phyloP scores from a whole-genome alignment of 345 rosid species.

The Camelina sativa region DNA sequence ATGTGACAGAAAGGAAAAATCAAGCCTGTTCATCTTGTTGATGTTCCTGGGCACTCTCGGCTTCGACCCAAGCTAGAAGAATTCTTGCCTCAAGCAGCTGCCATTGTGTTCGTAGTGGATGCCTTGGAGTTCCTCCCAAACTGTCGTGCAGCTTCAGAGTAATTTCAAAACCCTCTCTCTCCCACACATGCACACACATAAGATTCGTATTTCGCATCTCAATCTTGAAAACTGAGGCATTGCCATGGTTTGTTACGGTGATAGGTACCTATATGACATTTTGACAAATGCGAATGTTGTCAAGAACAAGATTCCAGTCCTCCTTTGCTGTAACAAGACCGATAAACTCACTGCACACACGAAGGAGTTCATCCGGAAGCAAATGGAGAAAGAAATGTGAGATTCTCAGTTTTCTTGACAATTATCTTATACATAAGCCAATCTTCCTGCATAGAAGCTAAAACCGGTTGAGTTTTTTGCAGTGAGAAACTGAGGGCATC shows the following conservation, averaged over 20 bases:
- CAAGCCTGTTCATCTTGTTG: constrained; percentile 84
- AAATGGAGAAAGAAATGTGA: constrained; percentile 97
- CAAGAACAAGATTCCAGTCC: constrained; percentile 77
- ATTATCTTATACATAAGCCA: neutral
- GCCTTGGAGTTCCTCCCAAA: constrained; percentile 89
- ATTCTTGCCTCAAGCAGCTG: constrained; percentile 82
- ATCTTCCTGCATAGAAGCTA: neutral
- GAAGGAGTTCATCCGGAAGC: constrained; percentile 88
- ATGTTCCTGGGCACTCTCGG: constrained; percentile 95
- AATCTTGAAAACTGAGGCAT: neutral
- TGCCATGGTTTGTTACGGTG: constrained; percentile 17
- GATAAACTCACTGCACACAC: constrained; percentile 98
- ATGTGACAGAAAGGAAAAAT: constrained; percentile 65
- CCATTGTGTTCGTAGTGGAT: constrained; percentile 84
- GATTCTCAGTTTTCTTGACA: constrained; percentile 23
- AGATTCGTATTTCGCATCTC: constrained; percentile 15
- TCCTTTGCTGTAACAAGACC: constrained; percentile 90
- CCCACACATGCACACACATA: neutral
- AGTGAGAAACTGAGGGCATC: constrained; percentile 46
- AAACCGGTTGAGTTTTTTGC: neutral
- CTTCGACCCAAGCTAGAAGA: constrained; percentile 84
- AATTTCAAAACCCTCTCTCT: constrained; percentile 38
- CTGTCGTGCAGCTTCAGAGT: constrained; percentile 81
- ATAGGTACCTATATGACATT: constrained; percentile 87
- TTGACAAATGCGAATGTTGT: constrained; percentile 79